A percentile compares a stretch with the other conserved stretches of the same genome.
These are phyloP conservation scores for Fragilaria radians DNA, from an alignment of 108 stramenopile species.

Conservation along the genomic window DNA sequence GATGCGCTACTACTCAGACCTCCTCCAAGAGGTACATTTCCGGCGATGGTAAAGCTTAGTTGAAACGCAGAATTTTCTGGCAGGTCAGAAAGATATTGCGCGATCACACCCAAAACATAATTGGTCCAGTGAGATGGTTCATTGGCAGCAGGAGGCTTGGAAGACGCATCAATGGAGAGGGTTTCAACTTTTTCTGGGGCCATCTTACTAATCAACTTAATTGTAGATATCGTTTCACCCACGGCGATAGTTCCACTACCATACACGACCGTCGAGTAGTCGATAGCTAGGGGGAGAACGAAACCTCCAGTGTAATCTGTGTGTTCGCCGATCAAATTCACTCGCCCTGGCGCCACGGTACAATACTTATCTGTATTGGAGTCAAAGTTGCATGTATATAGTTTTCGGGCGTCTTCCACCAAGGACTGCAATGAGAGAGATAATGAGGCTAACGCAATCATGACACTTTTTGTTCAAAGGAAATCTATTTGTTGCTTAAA, in stretches of 20 bases:
- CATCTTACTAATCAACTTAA: conserved; percentile 46
- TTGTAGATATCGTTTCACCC: background rate
- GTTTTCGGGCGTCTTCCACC: conserved; percentile 10
- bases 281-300: conserved; percentile 90
- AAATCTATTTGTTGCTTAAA: too few relatives aligned
- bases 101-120: conserved; percentile 86
- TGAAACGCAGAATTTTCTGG: conserved; percentile 25
- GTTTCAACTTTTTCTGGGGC: conserved; percentile 23
- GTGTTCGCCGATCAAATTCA: conserved; percentile 94
- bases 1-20: conserved; percentile 75
- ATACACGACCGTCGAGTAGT: conserved; percentile 62
- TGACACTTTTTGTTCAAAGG: too few relatives aligned
- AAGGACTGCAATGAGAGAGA: conserved; percentile 10
- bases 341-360: conserved; percentile 70
- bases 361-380: background rate
- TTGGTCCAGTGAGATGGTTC: conserved; percentile 61
- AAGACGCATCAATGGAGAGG: conserved; percentile 32
- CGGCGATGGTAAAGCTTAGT: conserved; percentile 59
- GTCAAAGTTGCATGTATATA: conserved; percentile 15
- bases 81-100: conserved; percentile 80
- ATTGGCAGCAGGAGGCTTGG: conserved; percentile 40
- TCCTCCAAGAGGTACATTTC: conserved; percentile 87
- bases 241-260: conserved; percentile 41
- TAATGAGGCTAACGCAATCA: background rate
- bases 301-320: conserved; percentile 96